Base-by-base conservation (phyloP, 1,139 yeast genomes). In the Suzukiozyma palmioleophila region DNA sequence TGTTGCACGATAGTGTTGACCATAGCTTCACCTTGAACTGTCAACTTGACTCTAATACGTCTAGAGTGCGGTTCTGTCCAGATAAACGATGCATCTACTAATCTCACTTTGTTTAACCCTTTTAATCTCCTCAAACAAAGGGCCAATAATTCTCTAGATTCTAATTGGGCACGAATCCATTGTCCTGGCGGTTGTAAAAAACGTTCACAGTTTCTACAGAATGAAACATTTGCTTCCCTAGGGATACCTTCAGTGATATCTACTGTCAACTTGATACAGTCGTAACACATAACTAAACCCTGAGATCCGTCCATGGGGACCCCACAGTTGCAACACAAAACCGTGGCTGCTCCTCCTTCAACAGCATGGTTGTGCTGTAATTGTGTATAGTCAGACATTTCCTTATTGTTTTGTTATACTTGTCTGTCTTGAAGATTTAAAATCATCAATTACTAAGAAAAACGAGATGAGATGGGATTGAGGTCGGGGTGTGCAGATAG, bases 11-110 rank as follows among this genome's bases (percentile, higher is more conserved):
- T 87, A 29, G 97, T 88, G 54, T 88, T 88, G 25, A 85, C 75
- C 80, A 88, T 81, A 29, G 96, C 96, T 64, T 92, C 98, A 47
- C 97, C 97, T 64, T 92, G 98, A 13, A 92, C 96, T 0, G 98
- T 88, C 38, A 94, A 66, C 57, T 89, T 90, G 47, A 92, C 79
- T 59, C 90, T 79, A 49, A 92, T 79, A 73, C 98, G 82, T 62
- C 98, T 81, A 22, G 97, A 90, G 62, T 92, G 99, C 1, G 99
- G 98, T 64, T 92, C 99, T 1, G 99, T 92, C 99, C 99, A 92
- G 46, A 92, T 81, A 55, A 92, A 92, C 3, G 90, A 78, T 6
- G 98, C 98, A 67, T 94, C 98, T 26, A 90, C 80, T 44, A 92
- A 73, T 50, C 98, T 75, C 38, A 90, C 94, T 55, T 88, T 89